Conservation (phyloP, 1,284 basidiomycete genomes). For the Retiboletus flavoniger region DNA sequence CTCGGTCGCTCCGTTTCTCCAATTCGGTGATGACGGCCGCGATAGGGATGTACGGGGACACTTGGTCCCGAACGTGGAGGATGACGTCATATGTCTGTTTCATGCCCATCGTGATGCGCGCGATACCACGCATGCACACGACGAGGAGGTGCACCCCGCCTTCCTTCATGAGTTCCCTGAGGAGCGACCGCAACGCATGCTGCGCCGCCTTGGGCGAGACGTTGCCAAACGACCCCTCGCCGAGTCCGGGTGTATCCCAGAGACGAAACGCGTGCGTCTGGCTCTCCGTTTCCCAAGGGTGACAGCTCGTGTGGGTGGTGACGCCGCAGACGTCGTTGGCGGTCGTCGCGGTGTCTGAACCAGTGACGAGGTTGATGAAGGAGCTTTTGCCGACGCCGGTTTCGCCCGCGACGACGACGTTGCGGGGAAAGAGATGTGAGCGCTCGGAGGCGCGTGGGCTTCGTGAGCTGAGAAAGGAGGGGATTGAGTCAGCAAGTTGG, state of each 20-base stretch:
- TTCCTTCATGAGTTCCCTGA: conserved; percentile 23
- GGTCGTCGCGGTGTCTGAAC: conserved; percentile 11
- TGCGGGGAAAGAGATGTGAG: conserved; percentile 16
- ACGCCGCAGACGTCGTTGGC: conserved; percentile 30
- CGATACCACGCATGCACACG: conserved; percentile 29
- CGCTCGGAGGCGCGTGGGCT: not conserved
- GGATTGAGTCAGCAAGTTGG: not conserved
- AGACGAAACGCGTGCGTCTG: conserved; percentile 21
- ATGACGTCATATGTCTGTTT: conserved; percentile 24
- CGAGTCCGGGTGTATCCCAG: conserved; percentile 33
- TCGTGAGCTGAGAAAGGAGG: not conserved
- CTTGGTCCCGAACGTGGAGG: conserved; percentile 22
- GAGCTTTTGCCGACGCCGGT: conserved; percentile 32
- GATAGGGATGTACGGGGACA: conserved; percentile 22
- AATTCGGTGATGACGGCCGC: conserved; percentile 32
- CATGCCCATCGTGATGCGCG: conserved; percentile 23
- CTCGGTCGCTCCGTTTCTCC: conserved; percentile 20
- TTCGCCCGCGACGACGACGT: conserved; percentile 27
- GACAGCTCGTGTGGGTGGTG: conserved; percentile 13
- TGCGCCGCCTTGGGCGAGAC: conserved; percentile 24
- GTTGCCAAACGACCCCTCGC: conserved; percentile 27
- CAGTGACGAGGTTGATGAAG: conserved; percentile 29
- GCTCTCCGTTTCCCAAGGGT: conserved; percentile 22
- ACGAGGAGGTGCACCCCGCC: conserved; percentile 33
- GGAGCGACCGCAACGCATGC: conserved; percentile 22